A percentile compares a stretch with the other conserved stretches of the same genome.
Conservation (phyloP, 805 yeast genomes). For the Saturnispora silvae region DNA sequence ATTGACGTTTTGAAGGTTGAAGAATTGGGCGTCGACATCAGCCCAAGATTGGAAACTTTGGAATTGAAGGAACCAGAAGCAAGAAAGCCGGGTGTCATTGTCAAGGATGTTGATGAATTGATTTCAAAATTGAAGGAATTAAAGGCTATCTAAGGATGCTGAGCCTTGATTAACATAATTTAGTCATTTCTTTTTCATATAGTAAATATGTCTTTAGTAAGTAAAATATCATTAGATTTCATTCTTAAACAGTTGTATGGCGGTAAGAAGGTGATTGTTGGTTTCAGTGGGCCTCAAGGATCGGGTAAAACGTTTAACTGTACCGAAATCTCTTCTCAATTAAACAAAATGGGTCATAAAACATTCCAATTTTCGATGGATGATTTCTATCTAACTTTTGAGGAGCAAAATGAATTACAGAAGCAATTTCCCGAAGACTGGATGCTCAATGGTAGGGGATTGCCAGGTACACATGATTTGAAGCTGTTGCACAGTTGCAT, state of each 20-base stretch:
- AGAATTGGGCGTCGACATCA: conserved; percentile 62
- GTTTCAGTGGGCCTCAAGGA: conserved; percentile 68
- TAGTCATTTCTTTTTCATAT: too few relatives aligned
- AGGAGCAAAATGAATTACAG: conserved; percentile 44
- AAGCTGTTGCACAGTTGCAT: conserved; percentile 31
- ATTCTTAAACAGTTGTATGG: conserved; percentile 21
- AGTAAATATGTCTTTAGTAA: too few relatives aligned
- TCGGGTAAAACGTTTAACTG: conserved; percentile 63
- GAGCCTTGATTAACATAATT: too few relatives aligned
- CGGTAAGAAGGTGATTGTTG: conserved; percentile 32
- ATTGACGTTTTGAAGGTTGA: conserved; percentile 51
- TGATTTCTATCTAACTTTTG: conserved; percentile 68
- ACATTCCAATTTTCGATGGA: conserved; percentile 59
- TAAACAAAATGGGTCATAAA: conserved; percentile 17
- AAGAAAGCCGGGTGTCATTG: conserved; percentile 75
- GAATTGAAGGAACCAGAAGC: conserved; percentile 79
- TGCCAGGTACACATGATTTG: conserved; percentile 91
- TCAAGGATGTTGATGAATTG: conserved; percentile 72
- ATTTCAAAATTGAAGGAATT: conserved; percentile 65
- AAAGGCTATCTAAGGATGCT: conserved; percentile 44
- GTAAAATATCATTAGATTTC: too few relatives aligned
- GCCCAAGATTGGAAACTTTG: conserved; percentile 54
- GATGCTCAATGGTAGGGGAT: conserved; percentile 65
- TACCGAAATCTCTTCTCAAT: conserved; percentile 25
- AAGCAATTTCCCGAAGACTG: conserved; percentile 26